Percentiles rank a stretch among this genome's conserved stretches.
Evolutionary conservation across 192 early-diverging fungal genomes (phyloP).

Genomic region (Chytriomyces hyalinus): DNA sequence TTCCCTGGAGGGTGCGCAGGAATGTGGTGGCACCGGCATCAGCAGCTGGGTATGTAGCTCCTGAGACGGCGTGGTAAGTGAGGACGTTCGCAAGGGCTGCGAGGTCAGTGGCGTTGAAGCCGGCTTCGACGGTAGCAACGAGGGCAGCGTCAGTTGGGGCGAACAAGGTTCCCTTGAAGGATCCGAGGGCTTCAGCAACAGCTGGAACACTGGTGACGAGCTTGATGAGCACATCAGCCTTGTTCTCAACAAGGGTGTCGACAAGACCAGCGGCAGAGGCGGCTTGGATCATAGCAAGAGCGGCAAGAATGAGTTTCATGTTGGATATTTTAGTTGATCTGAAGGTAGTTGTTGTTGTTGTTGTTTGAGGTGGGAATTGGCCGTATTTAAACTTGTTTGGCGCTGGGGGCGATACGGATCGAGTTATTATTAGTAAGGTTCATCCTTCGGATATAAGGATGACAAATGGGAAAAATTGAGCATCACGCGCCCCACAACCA

Average conservation of each 20-base stretch:
- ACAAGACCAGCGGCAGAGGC: constrained; percentile 17
- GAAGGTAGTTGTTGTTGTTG: too few relatives aligned
- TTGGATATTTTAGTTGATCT: too few relatives aligned
- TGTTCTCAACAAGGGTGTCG: constrained; percentile 7
- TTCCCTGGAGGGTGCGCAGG: constrained; percentile 21
- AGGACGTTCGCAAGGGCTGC: constrained; percentile 17
- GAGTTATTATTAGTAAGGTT: too few relatives aligned
- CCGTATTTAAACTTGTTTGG: too few relatives aligned
- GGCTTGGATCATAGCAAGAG: too few relatives aligned
- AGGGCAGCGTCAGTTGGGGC: constrained; percentile 38
- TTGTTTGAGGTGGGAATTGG: too few relatives aligned
- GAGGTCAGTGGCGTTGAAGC: constrained; percentile 15
- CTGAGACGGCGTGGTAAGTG: constrained; percentile 26
- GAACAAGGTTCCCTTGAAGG: constrained; percentile 32
- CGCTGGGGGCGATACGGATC: too few relatives aligned
- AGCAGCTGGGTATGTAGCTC: constrained; percentile 14
- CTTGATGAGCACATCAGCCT: constrained; percentile 6
- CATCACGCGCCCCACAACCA: too few relatives aligned
- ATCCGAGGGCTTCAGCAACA: constrained; percentile 11
- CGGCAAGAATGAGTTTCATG: too few relatives aligned
- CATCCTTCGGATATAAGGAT: too few relatives aligned
- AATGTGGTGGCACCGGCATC: constrained; percentile 1
- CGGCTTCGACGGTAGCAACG: constrained; percentile 14
- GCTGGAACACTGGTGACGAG: constrained; percentile 19
- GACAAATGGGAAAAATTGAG: too few relatives aligned